phyloP scores from a whole-genome alignment of 164 flowering plant species.

The Vitis amurensis region DNA sequence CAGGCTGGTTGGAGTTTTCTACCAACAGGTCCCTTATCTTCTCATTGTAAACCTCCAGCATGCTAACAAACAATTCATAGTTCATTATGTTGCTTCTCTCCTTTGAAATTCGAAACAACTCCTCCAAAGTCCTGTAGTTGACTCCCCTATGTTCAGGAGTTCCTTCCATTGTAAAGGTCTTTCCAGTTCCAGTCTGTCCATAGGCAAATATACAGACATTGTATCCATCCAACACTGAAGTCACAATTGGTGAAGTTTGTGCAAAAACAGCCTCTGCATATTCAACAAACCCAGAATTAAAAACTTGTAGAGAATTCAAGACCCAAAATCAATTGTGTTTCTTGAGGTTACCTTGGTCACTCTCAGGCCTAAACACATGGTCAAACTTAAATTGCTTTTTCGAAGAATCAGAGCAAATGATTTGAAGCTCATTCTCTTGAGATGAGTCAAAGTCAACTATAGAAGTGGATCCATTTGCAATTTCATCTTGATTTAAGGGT shows the following conservation, averaged over 20 bases:
- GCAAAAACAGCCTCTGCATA: slow-evolving; percentile 76
- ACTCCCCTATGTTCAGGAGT: slow-evolving; percentile 81
- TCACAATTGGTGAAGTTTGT: slow-evolving; percentile 68
- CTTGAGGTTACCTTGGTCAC: slow-evolving; percentile 64
- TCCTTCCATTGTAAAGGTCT: slow-evolving; percentile 95
- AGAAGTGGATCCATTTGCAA: slow-evolving; percentile 45
- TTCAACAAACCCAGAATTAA: slow-evolving; percentile 1
- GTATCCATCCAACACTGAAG: slow-evolving; percentile 85
- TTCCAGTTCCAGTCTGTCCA: slow-evolving; percentile 96
- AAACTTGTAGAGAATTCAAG: background rate
- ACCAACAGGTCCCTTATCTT: slow-evolving; percentile 77
- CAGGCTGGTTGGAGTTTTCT: slow-evolving; percentile 54
- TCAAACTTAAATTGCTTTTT: slow-evolving; percentile 82
- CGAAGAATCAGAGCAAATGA: slow-evolving; percentile 60
- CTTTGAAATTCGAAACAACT: slow-evolving; percentile 57
- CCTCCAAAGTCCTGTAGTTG: slow-evolving; percentile 77
- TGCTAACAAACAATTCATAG: slow-evolving; percentile 76
- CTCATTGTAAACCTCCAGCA: slow-evolving; percentile 92
- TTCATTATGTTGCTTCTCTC: slow-evolving; percentile 48
- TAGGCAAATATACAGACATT: slow-evolving; percentile 94
- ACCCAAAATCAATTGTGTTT: background rate
- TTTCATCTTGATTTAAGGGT: slow-evolving; percentile 63
- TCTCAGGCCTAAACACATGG: slow-evolving; percentile 72
- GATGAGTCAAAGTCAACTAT: slow-evolving; percentile 66
- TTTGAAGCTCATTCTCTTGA: slow-evolving; percentile 64